Evolutionary conservation across 805 yeast species (phyloP).

Genomic region (Cyberlindnera veronae): DNA sequence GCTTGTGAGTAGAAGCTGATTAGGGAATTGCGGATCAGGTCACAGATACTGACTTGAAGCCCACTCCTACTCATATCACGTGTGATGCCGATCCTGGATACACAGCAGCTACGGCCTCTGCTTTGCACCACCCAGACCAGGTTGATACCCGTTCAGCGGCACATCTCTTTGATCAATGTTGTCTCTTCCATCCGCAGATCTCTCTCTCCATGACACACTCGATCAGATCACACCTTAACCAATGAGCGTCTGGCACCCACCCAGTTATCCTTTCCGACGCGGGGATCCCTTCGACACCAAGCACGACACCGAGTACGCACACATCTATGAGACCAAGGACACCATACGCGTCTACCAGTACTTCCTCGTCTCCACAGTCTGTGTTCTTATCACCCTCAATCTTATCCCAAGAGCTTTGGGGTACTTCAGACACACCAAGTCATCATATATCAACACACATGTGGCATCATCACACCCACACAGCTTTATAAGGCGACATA

Average conservation of each 20-base stretch:
- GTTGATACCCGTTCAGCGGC: too few species aligned
- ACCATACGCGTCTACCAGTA: slow-evolving; percentile 22
- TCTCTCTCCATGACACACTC: too few species aligned
- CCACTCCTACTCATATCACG: too few species aligned
- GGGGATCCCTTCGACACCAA: slow-evolving; percentile 23
- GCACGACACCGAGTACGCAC: slow-evolving; percentile 17
- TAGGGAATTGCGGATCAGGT: too few species aligned
- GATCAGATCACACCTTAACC: too few species aligned
- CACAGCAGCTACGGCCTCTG: too few species aligned
- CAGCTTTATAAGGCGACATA: slow-evolving; percentile 3
- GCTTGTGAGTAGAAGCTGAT: too few species aligned
- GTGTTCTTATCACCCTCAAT: slow-evolving; percentile 1
- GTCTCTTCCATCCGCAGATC: too few species aligned
- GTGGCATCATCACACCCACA: background rate
- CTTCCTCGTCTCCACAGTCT: slow-evolving; percentile 10
- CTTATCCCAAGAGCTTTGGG: background rate
- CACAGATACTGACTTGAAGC: too few species aligned
- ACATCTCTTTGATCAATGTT: too few species aligned
- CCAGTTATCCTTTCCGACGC: slow-evolving; percentile 18
- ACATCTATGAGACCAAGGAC: slow-evolving; percentile 23
- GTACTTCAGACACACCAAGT: background rate
- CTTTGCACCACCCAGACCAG: too few species aligned
- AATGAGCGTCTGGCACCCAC: slow-evolving; percentile 12
- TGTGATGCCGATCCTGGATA: too few species aligned
- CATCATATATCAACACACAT: background rate